Percentiles rank a stretch among this genome's conserved stretches.
Evolutionary conservation across 352 stramenopile species (phyloP).

Genomic region (Globisporangium cystogenes): DNA sequence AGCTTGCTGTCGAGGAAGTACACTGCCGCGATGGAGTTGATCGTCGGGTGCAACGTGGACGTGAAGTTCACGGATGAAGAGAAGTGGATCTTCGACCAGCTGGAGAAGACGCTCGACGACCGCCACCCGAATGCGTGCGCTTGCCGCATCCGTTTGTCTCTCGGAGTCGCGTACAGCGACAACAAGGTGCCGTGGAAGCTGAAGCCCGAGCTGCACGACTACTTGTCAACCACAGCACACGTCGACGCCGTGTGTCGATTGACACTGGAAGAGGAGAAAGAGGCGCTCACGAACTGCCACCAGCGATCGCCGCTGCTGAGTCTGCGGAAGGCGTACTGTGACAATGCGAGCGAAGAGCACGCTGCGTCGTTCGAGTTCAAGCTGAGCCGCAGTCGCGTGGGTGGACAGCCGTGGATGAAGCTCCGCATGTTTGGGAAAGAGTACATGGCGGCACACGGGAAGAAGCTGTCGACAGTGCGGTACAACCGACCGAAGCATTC

Average conservation of each 20-base stretch:
- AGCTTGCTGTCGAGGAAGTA: conserved; percentile 96
- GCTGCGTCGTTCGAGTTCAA: conserved; percentile 51
- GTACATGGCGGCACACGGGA: conserved; percentile 69
- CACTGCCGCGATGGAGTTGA: conserved; percentile 93
- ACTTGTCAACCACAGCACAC: conserved; percentile 86
- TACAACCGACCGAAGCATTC: conserved; percentile 78
- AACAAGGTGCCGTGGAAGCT: conserved; percentile 91
- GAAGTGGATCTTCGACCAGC: conserved; percentile 96
- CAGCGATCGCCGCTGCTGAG: conserved; percentile 63
- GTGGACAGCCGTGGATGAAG: conserved; percentile 83
- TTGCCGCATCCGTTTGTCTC: conserved; percentile 89
- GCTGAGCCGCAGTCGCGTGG: conserved; percentile 59
- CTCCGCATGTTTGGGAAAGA: conserved; percentile 68
- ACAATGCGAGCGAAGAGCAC: conserved; percentile 27
- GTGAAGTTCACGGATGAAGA: conserved; percentile 95
- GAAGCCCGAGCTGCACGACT: conserved; percentile 74
- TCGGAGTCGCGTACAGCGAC: conserved; percentile 85
- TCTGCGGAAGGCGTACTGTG: conserved; percentile 63
- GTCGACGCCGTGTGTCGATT: conserved; percentile 93
- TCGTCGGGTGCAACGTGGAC: conserved; percentile 95
- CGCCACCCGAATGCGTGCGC: conserved; percentile 94
- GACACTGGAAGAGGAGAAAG: conserved; percentile 92
- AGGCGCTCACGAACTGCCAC: conserved; percentile 79
- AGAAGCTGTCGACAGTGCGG: conserved; percentile 75
- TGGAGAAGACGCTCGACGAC: conserved; percentile 93